These are phyloP conservation scores for Magnusiomyces fungicola DNA, from an alignment of 1,139 yeast genomes.

Conservation along the genomic window DNA sequence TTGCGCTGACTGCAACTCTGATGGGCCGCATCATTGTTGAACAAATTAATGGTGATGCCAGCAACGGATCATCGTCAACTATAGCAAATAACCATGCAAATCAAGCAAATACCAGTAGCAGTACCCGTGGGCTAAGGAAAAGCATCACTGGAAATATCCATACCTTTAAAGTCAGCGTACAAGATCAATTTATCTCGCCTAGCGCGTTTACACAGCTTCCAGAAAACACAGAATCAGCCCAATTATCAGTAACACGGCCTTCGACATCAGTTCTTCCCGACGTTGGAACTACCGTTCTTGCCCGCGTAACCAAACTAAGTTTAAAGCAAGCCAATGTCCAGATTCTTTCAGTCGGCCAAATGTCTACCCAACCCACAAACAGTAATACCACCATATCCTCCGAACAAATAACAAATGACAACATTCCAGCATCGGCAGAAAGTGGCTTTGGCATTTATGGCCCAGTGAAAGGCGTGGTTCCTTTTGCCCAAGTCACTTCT, in stretches of 20 bases:
- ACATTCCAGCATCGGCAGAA: slow-evolving; percentile 45
- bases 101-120: neutral
- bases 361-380: neutral
- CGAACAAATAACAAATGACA: too few species aligned
- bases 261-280: slow-evolving; percentile 52
- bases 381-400: neutral
- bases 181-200: slow-evolving; percentile 28
- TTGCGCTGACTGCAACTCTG: slow-evolving; percentile 57
- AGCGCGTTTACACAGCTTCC: slow-evolving; percentile 18
- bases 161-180: slow-evolving; percentile 31
- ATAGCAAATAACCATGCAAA: slow-evolving; percentile 4
- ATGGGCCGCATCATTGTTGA: slow-evolving; percentile 46
- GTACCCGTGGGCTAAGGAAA: neutral
- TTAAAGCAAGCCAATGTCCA: slow-evolving; percentile 74
- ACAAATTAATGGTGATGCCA: slow-evolving; percentile 5
- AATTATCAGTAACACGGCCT: slow-evolving; percentile 21
- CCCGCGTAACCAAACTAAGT: slow-evolving; percentile 58
- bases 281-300: slow-evolving; percentile 79
- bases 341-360: slow-evolving; percentile 62
- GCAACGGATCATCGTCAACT: neutral
- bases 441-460: slow-evolving; percentile 65
- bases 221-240: slow-evolving; percentile 16
- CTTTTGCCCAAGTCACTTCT: slow-evolving; percentile 8
- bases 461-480: slow-evolving; percentile 28
- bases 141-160: neutral